Conservation (phyloP, 2,329 filamentous ascomycete species). For the Teratosphaeria viscida region DNA sequence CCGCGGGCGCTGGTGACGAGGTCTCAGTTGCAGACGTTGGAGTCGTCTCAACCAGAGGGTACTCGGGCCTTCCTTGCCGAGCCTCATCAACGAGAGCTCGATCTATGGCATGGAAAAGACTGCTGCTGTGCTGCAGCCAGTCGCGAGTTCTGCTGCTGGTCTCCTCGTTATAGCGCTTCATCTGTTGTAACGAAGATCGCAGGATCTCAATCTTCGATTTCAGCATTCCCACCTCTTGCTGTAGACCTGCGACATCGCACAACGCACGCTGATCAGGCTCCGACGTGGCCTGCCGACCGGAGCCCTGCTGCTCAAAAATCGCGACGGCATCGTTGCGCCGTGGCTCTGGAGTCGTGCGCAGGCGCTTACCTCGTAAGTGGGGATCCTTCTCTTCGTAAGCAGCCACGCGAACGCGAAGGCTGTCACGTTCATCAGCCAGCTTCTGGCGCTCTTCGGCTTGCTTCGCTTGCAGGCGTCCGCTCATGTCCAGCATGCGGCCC, state of each 20-base stretch:
- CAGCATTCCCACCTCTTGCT: conserved; percentile 2
- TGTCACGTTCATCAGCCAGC: conserved; percentile 30
- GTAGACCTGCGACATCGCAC: background rate
- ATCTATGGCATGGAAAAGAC: conserved; percentile 1
- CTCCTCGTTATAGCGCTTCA: background rate
- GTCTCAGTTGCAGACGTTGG: background rate
- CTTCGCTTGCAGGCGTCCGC: conserved; percentile 34
- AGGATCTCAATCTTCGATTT: conserved; percentile 2
- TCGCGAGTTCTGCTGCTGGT: background rate
- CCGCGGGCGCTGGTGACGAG: background rate
- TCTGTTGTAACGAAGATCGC: background rate
- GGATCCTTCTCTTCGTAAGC: conserved; percentile 4
- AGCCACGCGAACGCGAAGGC: conserved; percentile 16
- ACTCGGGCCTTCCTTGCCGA: background rate
- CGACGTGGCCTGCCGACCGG: background rate
- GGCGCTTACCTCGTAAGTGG: background rate
- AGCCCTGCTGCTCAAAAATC: background rate
- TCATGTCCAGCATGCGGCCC: conserved; percentile 42
- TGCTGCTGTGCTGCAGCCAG: background rate
- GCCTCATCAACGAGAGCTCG: conserved; percentile 3
- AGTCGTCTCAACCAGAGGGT: background rate
- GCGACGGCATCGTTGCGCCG: background rate
- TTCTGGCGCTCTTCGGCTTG: conserved; percentile 32
- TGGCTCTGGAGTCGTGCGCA: background rate
- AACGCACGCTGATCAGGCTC: background rate